phyloP scores from a whole-genome alignment of 2,329 filamentous ascomycete genomes.

The Exophiala oligosperma region DNA sequence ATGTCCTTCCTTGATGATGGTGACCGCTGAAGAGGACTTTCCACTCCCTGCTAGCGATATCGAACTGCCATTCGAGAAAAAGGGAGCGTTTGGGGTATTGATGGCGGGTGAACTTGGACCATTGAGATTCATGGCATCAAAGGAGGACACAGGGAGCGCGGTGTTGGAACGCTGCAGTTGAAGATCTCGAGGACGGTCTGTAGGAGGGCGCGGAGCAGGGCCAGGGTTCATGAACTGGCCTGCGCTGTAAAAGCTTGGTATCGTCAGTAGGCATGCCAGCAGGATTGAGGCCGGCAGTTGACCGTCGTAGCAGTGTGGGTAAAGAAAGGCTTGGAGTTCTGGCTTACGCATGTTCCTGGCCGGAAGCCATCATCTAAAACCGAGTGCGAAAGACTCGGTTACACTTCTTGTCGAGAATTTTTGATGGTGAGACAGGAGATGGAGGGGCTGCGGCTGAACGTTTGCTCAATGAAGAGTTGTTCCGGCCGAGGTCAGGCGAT shows the following conservation, averaged over 20 bases:
- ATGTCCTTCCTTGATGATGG: slow-evolving; percentile 67
- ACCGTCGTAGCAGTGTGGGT: background rate
- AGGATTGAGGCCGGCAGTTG: background rate
- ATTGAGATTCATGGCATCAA: slow-evolving; percentile 64
- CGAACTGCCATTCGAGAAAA: slow-evolving; percentile 71
- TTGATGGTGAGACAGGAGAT: slow-evolving; percentile 15
- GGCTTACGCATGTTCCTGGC: slow-evolving; percentile 22
- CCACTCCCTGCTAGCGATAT: slow-evolving; percentile 63
- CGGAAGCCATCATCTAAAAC: slow-evolving; percentile 20
- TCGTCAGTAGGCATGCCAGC: slow-evolving; percentile 9
- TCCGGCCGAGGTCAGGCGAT: slow-evolving; percentile 8
- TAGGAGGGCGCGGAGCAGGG: slow-evolving; percentile 86
- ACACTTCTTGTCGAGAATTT: slow-evolving; percentile 9
- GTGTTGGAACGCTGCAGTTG: slow-evolving; percentile 72
- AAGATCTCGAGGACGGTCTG: slow-evolving; percentile 72
- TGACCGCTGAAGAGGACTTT: slow-evolving; percentile 63
- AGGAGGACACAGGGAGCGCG: slow-evolving; percentile 74
- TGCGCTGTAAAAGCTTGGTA: slow-evolving; percentile 57
- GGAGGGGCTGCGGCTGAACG: slow-evolving; percentile 5
- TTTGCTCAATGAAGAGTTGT: slow-evolving; percentile 16
- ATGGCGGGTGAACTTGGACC: slow-evolving; percentile 65
- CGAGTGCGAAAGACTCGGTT: slow-evolving; percentile 4
- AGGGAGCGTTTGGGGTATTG: slow-evolving; percentile 60
- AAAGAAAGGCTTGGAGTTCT: background rate
- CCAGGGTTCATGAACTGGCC: slow-evolving; percentile 93